Conservation (phyloP, 106 monocot genomes). For the Vanilla planifolia region DNA sequence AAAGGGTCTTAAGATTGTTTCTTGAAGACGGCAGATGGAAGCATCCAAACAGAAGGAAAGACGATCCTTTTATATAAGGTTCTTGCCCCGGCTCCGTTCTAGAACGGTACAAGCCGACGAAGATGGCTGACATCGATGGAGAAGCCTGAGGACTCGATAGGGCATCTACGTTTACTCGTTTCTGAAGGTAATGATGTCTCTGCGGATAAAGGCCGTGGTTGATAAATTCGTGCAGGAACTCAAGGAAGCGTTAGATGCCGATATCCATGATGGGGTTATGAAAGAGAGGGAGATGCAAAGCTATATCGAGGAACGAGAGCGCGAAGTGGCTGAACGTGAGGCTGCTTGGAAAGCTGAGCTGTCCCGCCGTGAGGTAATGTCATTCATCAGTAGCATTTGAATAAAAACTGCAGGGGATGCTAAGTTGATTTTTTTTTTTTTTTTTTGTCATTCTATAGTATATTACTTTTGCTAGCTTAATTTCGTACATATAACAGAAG, state of each 20-base stretch:
- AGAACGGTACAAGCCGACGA: too few species aligned
- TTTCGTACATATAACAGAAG: too few species aligned
- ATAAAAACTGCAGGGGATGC: background rate
- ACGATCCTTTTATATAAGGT: too few species aligned
- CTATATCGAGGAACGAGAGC: constrained; percentile 89
- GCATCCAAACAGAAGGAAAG: too few species aligned
- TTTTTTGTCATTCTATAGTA: too few species aligned
- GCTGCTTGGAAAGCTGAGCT: constrained; percentile 99
- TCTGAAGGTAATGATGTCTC: constrained; percentile 42
- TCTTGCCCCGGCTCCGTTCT: too few species aligned
- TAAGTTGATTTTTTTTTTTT: too few species aligned
- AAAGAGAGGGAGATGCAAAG: constrained; percentile 99
- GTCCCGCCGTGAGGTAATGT: constrained; percentile 84
- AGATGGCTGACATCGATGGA: background rate
- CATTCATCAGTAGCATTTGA: background rate
- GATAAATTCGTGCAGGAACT: constrained; percentile 94
- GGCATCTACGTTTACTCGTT: background rate
- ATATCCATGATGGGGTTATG: constrained; percentile 94
- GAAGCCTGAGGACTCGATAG: background rate
- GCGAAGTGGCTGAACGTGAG: constrained; percentile 96
- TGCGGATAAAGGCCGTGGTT: constrained; percentile 94
- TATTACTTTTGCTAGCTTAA: too few species aligned
- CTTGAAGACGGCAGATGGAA: too few species aligned
- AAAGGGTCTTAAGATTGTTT: too few species aligned
- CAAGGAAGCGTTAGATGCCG: constrained; percentile 85